Evolutionary conservation across 1,284 basidiomycete species (phyloP), one percentile per base, ranked within the genome.

Genomic region (Tremellales sp.): DNA sequence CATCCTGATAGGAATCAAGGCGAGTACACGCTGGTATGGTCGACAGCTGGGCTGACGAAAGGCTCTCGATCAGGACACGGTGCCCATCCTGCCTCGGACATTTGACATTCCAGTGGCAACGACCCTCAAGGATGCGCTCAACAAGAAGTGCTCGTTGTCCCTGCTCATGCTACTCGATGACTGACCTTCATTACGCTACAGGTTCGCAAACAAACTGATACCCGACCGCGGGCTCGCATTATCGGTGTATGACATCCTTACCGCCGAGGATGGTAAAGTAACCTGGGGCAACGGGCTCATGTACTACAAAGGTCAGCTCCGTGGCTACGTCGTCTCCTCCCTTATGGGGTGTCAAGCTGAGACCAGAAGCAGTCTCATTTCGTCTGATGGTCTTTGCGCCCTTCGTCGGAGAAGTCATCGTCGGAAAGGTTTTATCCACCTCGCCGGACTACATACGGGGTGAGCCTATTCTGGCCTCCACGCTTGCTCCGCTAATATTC

Each of bases 251-350:
- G 93, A 97, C 68, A 74, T 97, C 21, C 77, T 84, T 1, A 81
- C 87, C 56, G 86, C 84, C 2, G 85, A 89, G 9, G 91, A 97
- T 64, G 94, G 94, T 2, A 91, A 86, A 54, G 84, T 97, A 9
- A 79, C 91, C 24, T 95, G 94, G 68, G 93, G 93, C 0, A 94
- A 98, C 70, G 94, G 94, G 0, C 85, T 85, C 66, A 76, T 94
- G 63, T 97, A 90, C 83, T 92, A 97, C 69, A 90, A 88, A 77
- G 82, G 91, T 90, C 47, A 58, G 80, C 67, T 16, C 38, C 3
- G 12, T 28, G 4, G 7, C 8, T 28, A 22, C 1, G 27, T 31
- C 22, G 12, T 26, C 22, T 13, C 14, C 18, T 32, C 14, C 22
- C n/a, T n/a, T n/a, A n/a, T n/a, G n/a, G n/a, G n/a, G 25, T 27